phyloP scores from a whole-genome alignment of 2,329 filamentous ascomycete genomes.

The Colletotrichum orchidophilum region DNA sequence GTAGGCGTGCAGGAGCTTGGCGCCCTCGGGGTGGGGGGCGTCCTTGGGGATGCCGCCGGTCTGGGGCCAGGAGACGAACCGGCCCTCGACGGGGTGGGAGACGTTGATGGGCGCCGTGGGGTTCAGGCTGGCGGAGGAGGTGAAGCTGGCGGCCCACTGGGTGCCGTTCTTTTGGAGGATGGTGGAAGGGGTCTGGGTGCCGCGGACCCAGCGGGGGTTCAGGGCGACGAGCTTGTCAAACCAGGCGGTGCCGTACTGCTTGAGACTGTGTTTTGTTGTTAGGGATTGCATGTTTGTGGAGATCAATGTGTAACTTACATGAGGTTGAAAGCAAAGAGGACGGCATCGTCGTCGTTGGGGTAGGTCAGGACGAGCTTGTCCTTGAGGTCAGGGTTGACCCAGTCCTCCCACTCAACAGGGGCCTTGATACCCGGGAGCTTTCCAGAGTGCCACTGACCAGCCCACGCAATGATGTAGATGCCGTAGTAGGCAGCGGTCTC shows the following conservation, averaged over 20 bases:
- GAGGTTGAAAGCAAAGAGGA: constrained; percentile 59
- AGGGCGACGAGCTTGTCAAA: constrained; percentile 57
- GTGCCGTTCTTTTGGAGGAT: constrained; percentile 44
- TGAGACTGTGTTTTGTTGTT: constrained; percentile 38
- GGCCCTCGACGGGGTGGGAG: constrained; percentile 46
- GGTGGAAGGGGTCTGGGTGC: constrained; percentile 52
- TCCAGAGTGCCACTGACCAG: constrained; percentile 47
- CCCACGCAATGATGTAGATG: constrained; percentile 49
- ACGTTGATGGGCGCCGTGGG: constrained; percentile 36
- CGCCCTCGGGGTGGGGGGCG: constrained; percentile 58
- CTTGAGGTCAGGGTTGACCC: constrained; percentile 59
- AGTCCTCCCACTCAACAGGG: constrained; percentile 53
- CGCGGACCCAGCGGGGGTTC: constrained; percentile 63
- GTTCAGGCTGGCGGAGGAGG: constrained; percentile 36
- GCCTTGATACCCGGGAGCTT: constrained; percentile 44
- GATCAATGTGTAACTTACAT: constrained; percentile 47
- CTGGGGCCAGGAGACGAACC: constrained; percentile 60
- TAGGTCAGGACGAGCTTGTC: constrained; percentile 63
- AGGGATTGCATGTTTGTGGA: not conserved
- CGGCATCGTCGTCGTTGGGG: constrained; percentile 67
- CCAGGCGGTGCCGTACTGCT: constrained; percentile 55
- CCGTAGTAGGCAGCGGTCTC: constrained; percentile 53
- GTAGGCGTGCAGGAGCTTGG: constrained; percentile 60
- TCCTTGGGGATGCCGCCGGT: constrained; percentile 57
- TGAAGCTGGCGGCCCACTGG: constrained; percentile 46